These are phyloP conservation scores for Syzygium syzygioides DNA, from an alignment of 441 rosid species.

Conservation along the genomic window DNA sequence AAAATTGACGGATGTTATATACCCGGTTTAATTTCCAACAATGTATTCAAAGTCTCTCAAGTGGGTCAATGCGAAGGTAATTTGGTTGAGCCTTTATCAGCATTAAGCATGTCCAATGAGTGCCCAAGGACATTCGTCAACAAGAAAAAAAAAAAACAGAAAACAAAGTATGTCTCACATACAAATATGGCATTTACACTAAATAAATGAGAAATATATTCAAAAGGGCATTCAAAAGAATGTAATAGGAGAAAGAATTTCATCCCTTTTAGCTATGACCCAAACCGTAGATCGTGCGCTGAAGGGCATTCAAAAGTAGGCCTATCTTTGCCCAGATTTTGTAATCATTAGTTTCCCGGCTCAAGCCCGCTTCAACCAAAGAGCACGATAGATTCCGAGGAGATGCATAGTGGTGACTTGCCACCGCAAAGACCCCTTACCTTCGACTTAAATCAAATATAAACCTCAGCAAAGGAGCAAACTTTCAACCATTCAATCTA, in stretches of 20 bases:
- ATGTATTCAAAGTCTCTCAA: neutral
- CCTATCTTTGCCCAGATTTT: neutral
- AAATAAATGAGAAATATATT: neutral
- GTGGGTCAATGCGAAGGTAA: neutral
- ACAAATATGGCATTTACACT: neutral
- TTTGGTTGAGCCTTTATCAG: neutral
- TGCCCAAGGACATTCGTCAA: neutral
- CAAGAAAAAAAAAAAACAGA: neutral
- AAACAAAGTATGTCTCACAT: neutral
- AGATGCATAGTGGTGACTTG: neutral
- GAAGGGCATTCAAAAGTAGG: neutral
- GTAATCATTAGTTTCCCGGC: neutral
- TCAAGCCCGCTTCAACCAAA: neutral
- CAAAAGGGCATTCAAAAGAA: neutral
- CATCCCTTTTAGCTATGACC: neutral
- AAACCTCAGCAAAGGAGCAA: neutral
- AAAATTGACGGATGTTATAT: neutral
- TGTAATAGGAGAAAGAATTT: neutral
- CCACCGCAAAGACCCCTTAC: neutral
- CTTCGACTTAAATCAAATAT: neutral
- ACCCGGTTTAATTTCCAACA: neutral
- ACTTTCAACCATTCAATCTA: neutral
- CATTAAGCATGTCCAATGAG: neutral
- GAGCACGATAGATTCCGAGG: neutral
- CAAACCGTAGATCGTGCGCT: neutral